Base-by-base conservation (phyloP, 345 rosid genomes). In the Eucalyptus lansdowneana region DNA sequence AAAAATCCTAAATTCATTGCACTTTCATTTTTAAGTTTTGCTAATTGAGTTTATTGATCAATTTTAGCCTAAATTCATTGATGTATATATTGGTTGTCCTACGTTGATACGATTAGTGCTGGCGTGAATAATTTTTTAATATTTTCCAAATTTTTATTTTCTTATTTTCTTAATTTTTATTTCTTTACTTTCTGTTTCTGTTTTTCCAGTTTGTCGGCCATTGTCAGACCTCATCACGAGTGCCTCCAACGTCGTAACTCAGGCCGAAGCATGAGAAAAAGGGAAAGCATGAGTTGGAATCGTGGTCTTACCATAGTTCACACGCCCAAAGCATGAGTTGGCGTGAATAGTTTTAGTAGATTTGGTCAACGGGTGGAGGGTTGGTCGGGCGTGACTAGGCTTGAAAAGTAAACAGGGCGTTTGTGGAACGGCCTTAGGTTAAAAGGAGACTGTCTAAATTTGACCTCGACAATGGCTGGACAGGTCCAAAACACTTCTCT, bases 91-190 rank as follows among this genome's bases (percentile, higher is more conserved):
- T 56, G 62, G 14, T 1, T 24, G 62, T 56, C 6, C 5, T 56
- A 56, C 3, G 3, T 24, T 24, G 2, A 6, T 3, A 10, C 0
- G 29, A 24, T 22, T 1, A 0, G 0, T 24, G 0, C 0, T 9
- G 2, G 1, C 1, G 2, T 24, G 13, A 24, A 56, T 56, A 56
- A 56, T 24, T 24, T 56, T 53, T 56, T 22, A 9, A 56, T 24
- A 9, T 24, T 56, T 56, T 56, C 1, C 12, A 54, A 9, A 6
- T 1, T 16, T 9, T 22, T 56, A 1, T 22, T 21, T 8, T 21
- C 2, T 8, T 2, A 34, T 34, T 34, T 44, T 44, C 9, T 44
- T 44, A 44, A 7, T 44, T 56, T 19, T 53, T 19, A 2, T 19
- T 53, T 53, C 5, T 19, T 19, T 53, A 53, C 24, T 53, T 53